Evolutionary conservation across 148 eudicot species (phyloP).

Genomic region (Cornus kousa): DNA sequence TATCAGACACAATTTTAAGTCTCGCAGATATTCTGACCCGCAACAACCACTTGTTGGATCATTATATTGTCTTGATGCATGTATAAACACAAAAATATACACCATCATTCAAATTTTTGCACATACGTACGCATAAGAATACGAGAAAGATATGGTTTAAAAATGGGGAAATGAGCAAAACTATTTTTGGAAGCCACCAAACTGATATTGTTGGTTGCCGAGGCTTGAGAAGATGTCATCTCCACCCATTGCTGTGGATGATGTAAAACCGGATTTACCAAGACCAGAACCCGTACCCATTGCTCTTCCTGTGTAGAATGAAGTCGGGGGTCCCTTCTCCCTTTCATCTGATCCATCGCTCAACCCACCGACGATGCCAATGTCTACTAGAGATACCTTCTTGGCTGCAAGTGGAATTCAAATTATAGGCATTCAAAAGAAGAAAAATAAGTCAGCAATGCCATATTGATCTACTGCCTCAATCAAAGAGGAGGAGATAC

Average conservation of each 20-base stretch:
- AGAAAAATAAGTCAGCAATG: neutral
- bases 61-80: too few relatives aligned
- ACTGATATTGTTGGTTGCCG: slow-evolving; percentile 48
- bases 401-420: slow-evolving; percentile 52
- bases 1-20: too few relatives aligned
- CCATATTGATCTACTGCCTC: too few relatives aligned
- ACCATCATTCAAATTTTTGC: too few relatives aligned
- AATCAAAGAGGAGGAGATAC: neutral
- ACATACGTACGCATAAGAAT: too few relatives aligned
- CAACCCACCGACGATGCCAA: slow-evolving; percentile 79
- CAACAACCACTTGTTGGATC: too few relatives aligned
- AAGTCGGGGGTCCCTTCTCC: slow-evolving; percentile 58
- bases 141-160: too few relatives aligned
- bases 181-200: slow-evolving; percentile 59
- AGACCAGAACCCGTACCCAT: slow-evolving; percentile 63
- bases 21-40: too few relatives aligned
- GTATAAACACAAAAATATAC: too few relatives aligned
- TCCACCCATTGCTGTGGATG: slow-evolving; percentile 31
- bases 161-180: neutral
- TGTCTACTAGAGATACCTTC: slow-evolving; percentile 78
- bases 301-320: slow-evolving; percentile 54
- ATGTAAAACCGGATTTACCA: slow-evolving; percentile 43
- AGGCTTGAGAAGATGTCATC: slow-evolving; percentile 61
- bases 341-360: slow-evolving; percentile 62
- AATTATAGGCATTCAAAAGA: neutral